A percentile compares a stretch with the other conserved stretches of the same genome.
phyloP scores from a whole-genome alignment of 208 protist genomes.

The Leishmania martiniquensis region DNA sequence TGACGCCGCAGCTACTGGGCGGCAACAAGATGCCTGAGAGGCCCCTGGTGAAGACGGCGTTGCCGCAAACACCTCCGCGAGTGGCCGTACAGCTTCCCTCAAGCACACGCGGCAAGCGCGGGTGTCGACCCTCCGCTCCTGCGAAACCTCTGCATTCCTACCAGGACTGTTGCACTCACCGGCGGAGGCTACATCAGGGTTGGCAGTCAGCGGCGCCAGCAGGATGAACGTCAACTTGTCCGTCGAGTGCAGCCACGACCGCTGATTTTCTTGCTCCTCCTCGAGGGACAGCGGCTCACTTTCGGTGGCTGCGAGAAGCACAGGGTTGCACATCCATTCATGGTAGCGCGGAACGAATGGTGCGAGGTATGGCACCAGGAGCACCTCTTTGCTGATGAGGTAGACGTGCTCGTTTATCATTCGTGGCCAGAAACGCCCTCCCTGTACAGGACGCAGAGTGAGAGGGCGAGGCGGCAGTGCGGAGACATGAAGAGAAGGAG shows the following conservation, averaged over 20 bases:
- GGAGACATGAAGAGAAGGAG: background rate
- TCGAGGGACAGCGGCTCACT: slow-evolving; percentile 86
- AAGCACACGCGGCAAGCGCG: background rate
- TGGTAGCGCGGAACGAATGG: slow-evolving; percentile 89
- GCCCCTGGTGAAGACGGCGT: background rate
- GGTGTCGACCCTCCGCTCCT: background rate
- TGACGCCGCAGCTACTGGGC: background rate
- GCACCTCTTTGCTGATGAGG: slow-evolving; percentile 47
- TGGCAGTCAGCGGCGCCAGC: slow-evolving; percentile 37
- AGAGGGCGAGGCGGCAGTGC: background rate
- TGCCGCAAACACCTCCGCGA: slow-evolving; percentile 4
- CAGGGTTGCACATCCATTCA: slow-evolving; percentile 86
- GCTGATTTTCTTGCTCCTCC: slow-evolving; percentile 91
- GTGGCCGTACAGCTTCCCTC: background rate
- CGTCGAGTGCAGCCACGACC: slow-evolving; percentile 69
- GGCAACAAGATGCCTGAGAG: background rate
- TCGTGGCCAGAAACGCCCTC: background rate
- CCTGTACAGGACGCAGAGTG: background rate
- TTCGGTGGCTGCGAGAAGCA: slow-evolving; percentile 73
- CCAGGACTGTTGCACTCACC: background rate
- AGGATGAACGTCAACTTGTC: slow-evolving; percentile 95
- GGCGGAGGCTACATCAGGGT: background rate
- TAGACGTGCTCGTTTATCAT: slow-evolving; percentile 89
- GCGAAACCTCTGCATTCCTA: background rate
- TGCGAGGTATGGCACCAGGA: slow-evolving; percentile 84